Percentiles rank a stretch among this genome's conserved stretches.
These are phyloP conservation scores for Chlorella sp. DNA, from an alignment of 139 green algal species.

Conservation along the genomic window DNA sequence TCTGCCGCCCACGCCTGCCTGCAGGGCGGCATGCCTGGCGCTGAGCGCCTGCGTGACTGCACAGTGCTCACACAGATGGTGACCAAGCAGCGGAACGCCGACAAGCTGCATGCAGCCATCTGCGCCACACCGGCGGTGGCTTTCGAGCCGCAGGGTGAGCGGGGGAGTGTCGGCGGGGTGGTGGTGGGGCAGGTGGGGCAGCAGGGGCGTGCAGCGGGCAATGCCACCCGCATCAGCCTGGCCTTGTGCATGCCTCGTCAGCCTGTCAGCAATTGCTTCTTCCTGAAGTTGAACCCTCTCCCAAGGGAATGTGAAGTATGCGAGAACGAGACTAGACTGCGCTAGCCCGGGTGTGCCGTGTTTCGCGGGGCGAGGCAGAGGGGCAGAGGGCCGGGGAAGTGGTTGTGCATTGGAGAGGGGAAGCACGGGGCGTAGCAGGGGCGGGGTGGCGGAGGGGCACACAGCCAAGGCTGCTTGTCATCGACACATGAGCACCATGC, in stretches of 20 bases:
- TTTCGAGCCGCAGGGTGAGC: conserved; percentile 72
- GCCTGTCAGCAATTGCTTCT: too few species aligned
- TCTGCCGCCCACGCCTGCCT: background rate
- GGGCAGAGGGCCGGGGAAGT: background rate
- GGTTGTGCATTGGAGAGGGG: background rate
- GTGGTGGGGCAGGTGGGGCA: background rate
- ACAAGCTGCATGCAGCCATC: conserved; percentile 84
- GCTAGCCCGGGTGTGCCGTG: too few species aligned
- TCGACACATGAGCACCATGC: too few species aligned
- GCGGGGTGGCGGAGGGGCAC: too few species aligned
- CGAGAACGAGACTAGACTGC: too few species aligned
- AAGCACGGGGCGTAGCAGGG: background rate
- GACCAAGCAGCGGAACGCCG: conserved; percentile 56
- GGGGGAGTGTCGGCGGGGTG: background rate
- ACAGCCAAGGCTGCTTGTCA: too few species aligned
- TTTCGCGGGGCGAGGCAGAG: too few species aligned
- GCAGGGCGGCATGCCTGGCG: conserved; percentile 94
- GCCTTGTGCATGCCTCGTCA: too few species aligned
- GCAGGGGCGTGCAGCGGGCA: too few species aligned
- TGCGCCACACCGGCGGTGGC: conserved; percentile 95
- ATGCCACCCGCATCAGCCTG: too few species aligned
- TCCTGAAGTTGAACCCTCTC: too few species aligned
- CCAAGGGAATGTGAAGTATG: too few species aligned
- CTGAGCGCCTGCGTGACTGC: conserved; percentile 85
- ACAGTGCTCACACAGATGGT: conserved; percentile 67